Evolutionary conservation across 495 filamentous ascomycete genomes (phyloP), one percentile per base, ranked within the genome.

Genomic region (Xylaria palmicola): DNA sequence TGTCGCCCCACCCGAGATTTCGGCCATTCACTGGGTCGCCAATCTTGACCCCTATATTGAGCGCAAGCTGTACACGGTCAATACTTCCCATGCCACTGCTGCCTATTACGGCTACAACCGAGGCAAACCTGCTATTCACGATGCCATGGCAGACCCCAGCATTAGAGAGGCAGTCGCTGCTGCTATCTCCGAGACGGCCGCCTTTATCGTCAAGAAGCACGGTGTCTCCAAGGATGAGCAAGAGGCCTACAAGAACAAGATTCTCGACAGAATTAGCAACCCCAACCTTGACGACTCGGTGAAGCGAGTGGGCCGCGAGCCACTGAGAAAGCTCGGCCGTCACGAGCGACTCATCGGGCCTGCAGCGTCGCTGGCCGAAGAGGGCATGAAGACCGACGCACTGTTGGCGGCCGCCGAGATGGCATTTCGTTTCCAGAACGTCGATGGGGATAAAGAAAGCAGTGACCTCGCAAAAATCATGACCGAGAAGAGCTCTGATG

Each of bases 21-120:
- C 92, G 55, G 94, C 93, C 50, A 87, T 98, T 72, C 86, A 93
- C 73, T 95, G 90, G 86, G 95, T 97, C 45, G 86, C 90, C 64
- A 85, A 97, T 80, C 84, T 98, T 24, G 81, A 85, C 70, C 94
- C 94, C 53, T 98, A 92, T 81, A 97, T 98, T 69, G 93, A 98
- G 85, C 93, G 94, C 76, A 98, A 98, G 81, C 87, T 98, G 62
- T 98, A 91, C 83, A 98, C 94, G 17, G 94, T 98, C 82, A 98
- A 98, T 85, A 98, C 94, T 24, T 88, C 91, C 47, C 94, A 98
- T 72, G 94, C 95, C 48, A 92, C 92, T n/a, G 92, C 93, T 24
- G 94, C 94, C 53, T 98, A 98, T 84, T 92, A 92, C 74, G 94
- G 94, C 43, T 86, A 94, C 80, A 78, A 89, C 71, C 84, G 85